These are phyloP conservation scores for Neospermospora avenae DNA, from an alignment of 2,329 filamentous ascomycete genomes.

Conservation along the genomic window DNA sequence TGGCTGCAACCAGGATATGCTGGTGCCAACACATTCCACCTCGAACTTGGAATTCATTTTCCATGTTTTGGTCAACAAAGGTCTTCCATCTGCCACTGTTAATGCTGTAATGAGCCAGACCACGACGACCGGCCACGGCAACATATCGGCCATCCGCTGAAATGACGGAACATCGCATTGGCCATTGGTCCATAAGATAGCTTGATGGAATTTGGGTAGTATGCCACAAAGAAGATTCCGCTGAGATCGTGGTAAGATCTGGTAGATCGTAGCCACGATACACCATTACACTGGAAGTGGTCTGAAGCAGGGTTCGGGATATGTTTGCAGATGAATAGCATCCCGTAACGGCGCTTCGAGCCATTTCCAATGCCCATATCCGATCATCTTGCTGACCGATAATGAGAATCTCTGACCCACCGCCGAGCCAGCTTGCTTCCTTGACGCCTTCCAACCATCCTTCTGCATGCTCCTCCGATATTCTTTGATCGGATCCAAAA, in stretches of 20 bases:
- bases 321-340: slow-evolving; percentile 92
- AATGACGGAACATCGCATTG: slow-evolving; percentile 80
- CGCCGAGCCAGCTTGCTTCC: slow-evolving; percentile 81
- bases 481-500: slow-evolving; percentile 65
- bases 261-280: slow-evolving; percentile 92
- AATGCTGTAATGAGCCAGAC: slow-evolving; percentile 92
- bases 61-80: slow-evolving; percentile 74
- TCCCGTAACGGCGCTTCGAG: slow-evolving; percentile 85
- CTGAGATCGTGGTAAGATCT: slow-evolving; percentile 86
- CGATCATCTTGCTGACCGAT: slow-evolving; percentile 68
- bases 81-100: slow-evolving; percentile 95
- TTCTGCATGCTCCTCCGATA: slow-evolving; percentile 68
- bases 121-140: slow-evolving; percentile 89
- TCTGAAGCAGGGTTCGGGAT: slow-evolving; percentile 83
- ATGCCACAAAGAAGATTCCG: slow-evolving; percentile 93
- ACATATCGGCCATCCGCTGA: slow-evolving; percentile 92
- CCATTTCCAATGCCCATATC: slow-evolving; percentile 87
- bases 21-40: slow-evolving; percentile 99
- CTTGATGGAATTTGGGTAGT: slow-evolving; percentile 78
- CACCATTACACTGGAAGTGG: slow-evolving; percentile 81
- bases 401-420: slow-evolving; percentile 81
- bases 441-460: slow-evolving; percentile 78
- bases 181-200: slow-evolving; percentile 92
- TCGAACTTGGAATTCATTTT: slow-evolving; percentile 87
- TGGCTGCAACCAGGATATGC: slow-evolving; percentile 87